Evolutionary conservation across 495 filamentous ascomycete species (phyloP).

Genomic region (Penicillium pancosmium): DNA sequence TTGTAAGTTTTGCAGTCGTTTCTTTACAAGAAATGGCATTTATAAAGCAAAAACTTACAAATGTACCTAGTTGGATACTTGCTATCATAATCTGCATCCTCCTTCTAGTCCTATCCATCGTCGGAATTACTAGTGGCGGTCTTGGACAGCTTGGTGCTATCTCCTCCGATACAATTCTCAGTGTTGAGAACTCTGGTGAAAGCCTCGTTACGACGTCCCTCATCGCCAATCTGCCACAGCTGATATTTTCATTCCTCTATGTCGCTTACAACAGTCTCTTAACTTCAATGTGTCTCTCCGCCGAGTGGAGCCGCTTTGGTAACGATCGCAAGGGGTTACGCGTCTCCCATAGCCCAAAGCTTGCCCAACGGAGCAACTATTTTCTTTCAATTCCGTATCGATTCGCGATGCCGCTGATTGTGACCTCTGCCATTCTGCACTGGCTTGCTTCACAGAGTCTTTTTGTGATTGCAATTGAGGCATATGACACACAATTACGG

Average conservation of each 20-base stretch:
- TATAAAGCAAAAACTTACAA: no score
- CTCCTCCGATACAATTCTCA: no score
- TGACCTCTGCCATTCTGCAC: not conserved
- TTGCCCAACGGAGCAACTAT: not conserved
- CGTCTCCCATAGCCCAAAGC: not conserved
- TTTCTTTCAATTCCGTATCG: not conserved
- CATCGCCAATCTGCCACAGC: not conserved
- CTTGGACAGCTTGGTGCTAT: no score
- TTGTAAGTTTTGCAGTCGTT: no score
- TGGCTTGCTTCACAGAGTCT: not conserved
- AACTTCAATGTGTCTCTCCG: not conserved
- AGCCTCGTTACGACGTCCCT: not conserved
- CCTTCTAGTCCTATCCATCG: no score
- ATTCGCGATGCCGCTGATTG: not conserved
- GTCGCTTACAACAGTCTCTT: not conserved
- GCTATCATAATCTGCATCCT: no score
- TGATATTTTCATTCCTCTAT: not conserved
- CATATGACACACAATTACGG: no score
- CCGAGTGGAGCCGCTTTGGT: not conserved
- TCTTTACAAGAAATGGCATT: no score
- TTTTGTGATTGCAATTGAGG: no score
- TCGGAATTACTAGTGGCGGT: no score
- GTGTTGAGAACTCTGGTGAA: no score
- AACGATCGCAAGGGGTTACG: not conserved
- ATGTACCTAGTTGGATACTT: no score